phyloP scores from a whole-genome alignment of 768 basidiomycete genomes.

The Mycena maculata region DNA sequence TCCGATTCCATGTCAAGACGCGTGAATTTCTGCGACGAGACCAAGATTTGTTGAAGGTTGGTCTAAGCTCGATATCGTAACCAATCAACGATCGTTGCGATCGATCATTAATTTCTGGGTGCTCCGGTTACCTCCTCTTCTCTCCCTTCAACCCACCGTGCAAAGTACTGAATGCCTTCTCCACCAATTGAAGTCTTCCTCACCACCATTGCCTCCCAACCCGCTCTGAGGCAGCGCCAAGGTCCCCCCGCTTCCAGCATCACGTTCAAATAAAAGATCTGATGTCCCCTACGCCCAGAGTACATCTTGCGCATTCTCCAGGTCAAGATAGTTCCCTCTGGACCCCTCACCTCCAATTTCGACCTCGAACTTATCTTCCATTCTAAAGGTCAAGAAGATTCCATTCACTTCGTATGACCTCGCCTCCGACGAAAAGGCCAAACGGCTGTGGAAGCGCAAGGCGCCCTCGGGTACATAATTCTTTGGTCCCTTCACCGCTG shows the following conservation, averaged over 20 bases:
- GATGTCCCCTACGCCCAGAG: slow-evolving; percentile 57
- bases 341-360: too few species aligned
- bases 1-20: slow-evolving; percentile 39
- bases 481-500: background rate
- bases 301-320: slow-evolving; percentile 86
- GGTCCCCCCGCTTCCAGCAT: slow-evolving; percentile 53
- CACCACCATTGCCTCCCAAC: slow-evolving; percentile 89
- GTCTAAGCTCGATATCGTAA: slow-evolving; percentile 4
- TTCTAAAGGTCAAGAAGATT: slow-evolving; percentile 65
- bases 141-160: too few species aligned
- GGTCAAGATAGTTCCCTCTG: slow-evolving; percentile 51
- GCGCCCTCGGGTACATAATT: slow-evolving; percentile 68
- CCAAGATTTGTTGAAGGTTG: slow-evolving; percentile 19
- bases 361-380: too few species aligned
- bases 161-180: too few species aligned
- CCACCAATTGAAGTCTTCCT: slow-evolving; percentile 73
- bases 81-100: slow-evolving; percentile 20
- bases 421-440: slow-evolving; percentile 80
- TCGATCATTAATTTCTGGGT: too few species aligned
- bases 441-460: slow-evolving; percentile 83
- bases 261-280: slow-evolving; percentile 9
- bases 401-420: slow-evolving; percentile 85
- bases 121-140: too few species aligned
- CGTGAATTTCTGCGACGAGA: too few species aligned
- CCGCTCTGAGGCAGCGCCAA: slow-evolving; percentile 82